A percentile compares a stretch with the other conserved stretches of the same genome.
Conservation (phyloP, 2,329 filamentous ascomycete genomes). For the Xylaria sp. region DNA sequence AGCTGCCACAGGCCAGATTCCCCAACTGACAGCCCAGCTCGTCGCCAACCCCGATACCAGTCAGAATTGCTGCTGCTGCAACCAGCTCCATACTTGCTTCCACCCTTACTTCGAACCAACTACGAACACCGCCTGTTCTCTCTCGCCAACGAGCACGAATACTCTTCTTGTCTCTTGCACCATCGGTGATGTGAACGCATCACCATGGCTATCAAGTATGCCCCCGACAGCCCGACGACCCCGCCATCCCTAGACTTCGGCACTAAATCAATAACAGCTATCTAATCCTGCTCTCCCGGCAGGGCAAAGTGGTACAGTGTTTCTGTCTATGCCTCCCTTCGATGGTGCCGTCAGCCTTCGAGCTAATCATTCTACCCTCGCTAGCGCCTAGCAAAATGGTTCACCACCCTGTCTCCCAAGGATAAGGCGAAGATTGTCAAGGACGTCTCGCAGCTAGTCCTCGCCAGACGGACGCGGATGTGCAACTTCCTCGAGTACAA, state of each 20-base stretch:
- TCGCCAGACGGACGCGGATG: constrained; percentile 96
- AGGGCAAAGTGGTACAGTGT: constrained; percentile 94
- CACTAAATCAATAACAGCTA: constrained; percentile 66
- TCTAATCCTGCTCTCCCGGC: constrained; percentile 93
- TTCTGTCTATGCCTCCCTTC: constrained; percentile 42
- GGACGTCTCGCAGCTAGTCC: constrained; percentile 96
- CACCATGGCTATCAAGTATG: constrained; percentile 60
- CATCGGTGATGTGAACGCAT: constrained; percentile 38
- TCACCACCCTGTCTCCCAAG: constrained; percentile 94
- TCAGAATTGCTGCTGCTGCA: constrained; percentile 34
- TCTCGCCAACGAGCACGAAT: constrained; percentile 4
- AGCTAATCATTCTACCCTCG: constrained; percentile 26
- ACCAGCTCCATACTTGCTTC: constrained; percentile 14
- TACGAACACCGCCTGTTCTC: not conserved
- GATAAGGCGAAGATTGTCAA: constrained; percentile 99
- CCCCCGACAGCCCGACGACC: constrained; percentile 24
- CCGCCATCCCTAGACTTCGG: constrained; percentile 3
- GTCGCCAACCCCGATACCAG: constrained; percentile 41
- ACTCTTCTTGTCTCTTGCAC: constrained; percentile 10
- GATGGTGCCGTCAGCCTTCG: constrained; percentile 29
- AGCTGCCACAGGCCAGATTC: not conserved
- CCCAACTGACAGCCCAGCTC: constrained; percentile 23
- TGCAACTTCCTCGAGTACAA: constrained; percentile 99
- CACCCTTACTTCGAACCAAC: not conserved
- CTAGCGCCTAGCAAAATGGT: constrained; percentile 98